Conservation (phyloP, 1,284 basidiomycete genomes). For the Athelia psychrophila region DNA sequence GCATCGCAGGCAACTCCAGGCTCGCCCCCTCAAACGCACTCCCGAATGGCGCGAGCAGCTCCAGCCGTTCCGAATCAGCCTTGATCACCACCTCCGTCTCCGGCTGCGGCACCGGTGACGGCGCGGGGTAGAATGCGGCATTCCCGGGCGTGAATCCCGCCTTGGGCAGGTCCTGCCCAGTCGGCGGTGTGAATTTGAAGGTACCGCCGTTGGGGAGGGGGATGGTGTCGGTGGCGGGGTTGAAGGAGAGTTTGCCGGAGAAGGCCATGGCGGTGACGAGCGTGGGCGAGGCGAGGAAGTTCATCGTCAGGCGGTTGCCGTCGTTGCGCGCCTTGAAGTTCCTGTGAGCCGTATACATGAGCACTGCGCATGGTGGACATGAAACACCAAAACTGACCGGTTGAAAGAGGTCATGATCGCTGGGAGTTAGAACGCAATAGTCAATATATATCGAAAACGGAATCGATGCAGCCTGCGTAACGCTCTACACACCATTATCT, state of each 20-base stretch:
- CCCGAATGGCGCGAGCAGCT: conserved; percentile 84
- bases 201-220: conserved; percentile 68
- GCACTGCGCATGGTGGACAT: conserved; percentile 3
- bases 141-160: conserved; percentile 85
- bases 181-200: conserved; percentile 88
- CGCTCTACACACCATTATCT: conserved; percentile 73
- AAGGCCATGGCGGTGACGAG: conserved; percentile 98
- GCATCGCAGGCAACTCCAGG: conserved; percentile 79
- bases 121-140: conserved; percentile 74
- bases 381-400: conserved; percentile 40
- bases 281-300: conserved; percentile 97
- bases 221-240: conserved; percentile 87
- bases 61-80: conserved; percentile 82
- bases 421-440: conserved; percentile 33
- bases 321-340: conserved; percentile 99
- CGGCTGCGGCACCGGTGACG: conserved; percentile 75
- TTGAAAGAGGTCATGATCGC: conserved; percentile 98
- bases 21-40: conserved; percentile 66
- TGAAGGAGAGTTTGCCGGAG: conserved; percentile 93
- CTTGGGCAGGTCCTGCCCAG: conserved; percentile 82
- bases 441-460: conserved; percentile 1
- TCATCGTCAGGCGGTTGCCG: conserved; percentile 95
- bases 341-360: conserved; percentile 28
- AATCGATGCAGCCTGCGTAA: conserved; percentile 5
- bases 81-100: conserved; percentile 80